Conservation (phyloP, 768 basidiomycete species). For the Suillus americanus region DNA sequence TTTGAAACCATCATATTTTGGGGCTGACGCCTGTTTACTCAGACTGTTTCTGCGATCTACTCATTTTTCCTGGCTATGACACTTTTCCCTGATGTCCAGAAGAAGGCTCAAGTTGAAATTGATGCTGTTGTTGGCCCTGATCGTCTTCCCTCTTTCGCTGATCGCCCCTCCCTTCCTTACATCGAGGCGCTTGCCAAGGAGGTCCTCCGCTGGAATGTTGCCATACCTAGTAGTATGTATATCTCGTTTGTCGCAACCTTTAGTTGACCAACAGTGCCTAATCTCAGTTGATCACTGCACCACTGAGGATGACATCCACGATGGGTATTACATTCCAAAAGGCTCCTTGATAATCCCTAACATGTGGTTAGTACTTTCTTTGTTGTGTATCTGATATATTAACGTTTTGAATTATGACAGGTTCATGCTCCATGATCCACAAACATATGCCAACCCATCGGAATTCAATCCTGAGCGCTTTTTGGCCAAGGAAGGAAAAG, state of each 20-base stretch:
- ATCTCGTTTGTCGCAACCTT: constrained; percentile 40
- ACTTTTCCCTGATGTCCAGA: constrained; percentile 23
- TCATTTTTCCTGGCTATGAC: constrained; percentile 28
- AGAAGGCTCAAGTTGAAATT: constrained; percentile 25
- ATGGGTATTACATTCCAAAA: constrained; percentile 22
- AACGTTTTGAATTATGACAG: constrained; percentile 25
- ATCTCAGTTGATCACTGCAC: constrained; percentile 13
- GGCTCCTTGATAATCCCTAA: constrained; percentile 25
- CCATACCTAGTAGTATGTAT: constrained; percentile 15
- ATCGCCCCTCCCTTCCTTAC: constrained; percentile 25
- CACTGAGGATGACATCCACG: constrained; percentile 18
- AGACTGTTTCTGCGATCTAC: constrained; percentile 17
- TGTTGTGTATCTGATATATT: background rate
- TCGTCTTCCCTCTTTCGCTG: constrained; percentile 19
- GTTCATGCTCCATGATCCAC: constrained; percentile 53
- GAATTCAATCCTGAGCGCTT: constrained; percentile 37
- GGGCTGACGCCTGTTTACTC: background rate
- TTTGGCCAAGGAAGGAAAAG: constrained; percentile 14
- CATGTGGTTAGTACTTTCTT: constrained; percentile 20
- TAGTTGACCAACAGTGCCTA: constrained; percentile 27
- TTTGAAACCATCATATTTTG: constrained; percentile 20
- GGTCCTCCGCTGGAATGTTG: constrained; percentile 23
- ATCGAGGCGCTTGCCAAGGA: constrained; percentile 26
- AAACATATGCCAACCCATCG: constrained; percentile 33
- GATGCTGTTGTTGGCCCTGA: constrained; percentile 22